Evolutionary conservation across 2,329 filamentous ascomycete genomes (phyloP), one percentile per base, ranked within the genome.

Genomic region (Dryadomyces quercivorus): DNA sequence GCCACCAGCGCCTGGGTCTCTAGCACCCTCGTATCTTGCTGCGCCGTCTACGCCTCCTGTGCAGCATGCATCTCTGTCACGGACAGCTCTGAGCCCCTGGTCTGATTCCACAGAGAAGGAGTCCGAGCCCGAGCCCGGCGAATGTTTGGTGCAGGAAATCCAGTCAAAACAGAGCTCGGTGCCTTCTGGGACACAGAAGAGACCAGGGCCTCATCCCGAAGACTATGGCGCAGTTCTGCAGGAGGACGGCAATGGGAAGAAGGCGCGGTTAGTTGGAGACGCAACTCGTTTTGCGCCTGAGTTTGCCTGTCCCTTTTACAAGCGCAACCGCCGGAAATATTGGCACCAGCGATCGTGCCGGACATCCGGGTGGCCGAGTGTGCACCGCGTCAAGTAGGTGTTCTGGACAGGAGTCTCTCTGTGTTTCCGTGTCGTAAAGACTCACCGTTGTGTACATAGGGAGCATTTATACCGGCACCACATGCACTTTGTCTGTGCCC

Each of bases 381-480:
- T 70, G 0, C 68, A 70, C 52, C 63, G 69, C 0, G 66, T 72
- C 60, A 72, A 72, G 62, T 67, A 55, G 40, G 63, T 57, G 18
- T 6, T n/a, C 5, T 16, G 6, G 13, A 10, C 42, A 15, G 18
- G n/a, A n/a, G n/a, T n/a, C n/a, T n/a, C n/a, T 12, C 20, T 22
- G 9, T 20, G 2, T 20, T 2, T 13, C 20, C 20, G 9, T n/a
- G 10, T 12, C 21, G 20, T 21, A 3, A 8, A 31, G 4, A 31
- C 26, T 31, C 26, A 31, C 26, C 26, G 8, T 31, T 31, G 26
- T 31, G 26, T 1, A 5, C 10, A 43, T 2, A 67, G 65, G 56
- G 69, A 70, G 42, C 70, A 71, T 52, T 57, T 72, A 0, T 70
- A 71, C 42, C 66, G 67, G 3, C 65, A 67, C 6, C 70, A 72